Evolutionary conservation across 2,329 filamentous ascomycete species (phyloP).

Genomic region (Aureobasidium sp.): DNA sequence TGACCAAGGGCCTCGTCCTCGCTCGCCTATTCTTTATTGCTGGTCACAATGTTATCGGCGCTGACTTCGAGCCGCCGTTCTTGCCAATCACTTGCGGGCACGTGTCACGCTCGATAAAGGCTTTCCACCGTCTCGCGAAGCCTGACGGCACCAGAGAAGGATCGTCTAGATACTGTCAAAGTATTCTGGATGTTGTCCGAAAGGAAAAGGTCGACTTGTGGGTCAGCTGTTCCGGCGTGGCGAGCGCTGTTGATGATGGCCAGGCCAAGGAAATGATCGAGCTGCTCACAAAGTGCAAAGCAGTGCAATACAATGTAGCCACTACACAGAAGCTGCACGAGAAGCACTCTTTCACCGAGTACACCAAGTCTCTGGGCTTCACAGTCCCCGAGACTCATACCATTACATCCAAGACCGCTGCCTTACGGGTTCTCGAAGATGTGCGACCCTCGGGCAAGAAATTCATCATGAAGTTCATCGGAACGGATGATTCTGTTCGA

Average conservation of each 20-base stretch:
- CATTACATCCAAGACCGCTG: slow-evolving; percentile 45
- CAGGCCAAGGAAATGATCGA: slow-evolving; percentile 54
- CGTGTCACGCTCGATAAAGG: slow-evolving; percentile 47
- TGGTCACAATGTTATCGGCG: slow-evolving; percentile 63
- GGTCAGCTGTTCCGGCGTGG: slow-evolving; percentile 65
- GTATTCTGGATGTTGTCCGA: slow-evolving; percentile 50
- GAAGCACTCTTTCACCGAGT: slow-evolving; percentile 56
- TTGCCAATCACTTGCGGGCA: slow-evolving; percentile 39
- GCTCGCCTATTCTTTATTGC: slow-evolving; percentile 55
- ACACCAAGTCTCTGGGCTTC: slow-evolving; percentile 46
- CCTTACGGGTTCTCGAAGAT: slow-evolving; percentile 43
- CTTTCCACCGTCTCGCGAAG: slow-evolving; percentile 43
- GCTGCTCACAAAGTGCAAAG: slow-evolving; percentile 47
- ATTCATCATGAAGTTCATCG: slow-evolving; percentile 60
- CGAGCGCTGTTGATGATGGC: slow-evolving; percentile 57
- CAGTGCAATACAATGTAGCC: slow-evolving; percentile 52
- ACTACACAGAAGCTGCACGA: slow-evolving; percentile 52
- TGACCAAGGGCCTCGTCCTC: slow-evolving; percentile 60
- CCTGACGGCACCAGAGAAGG: slow-evolving; percentile 24
- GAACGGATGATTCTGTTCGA: slow-evolving; percentile 51
- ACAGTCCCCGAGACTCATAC: slow-evolving; percentile 34
- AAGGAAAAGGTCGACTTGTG: slow-evolving; percentile 58
- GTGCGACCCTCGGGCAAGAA: slow-evolving; percentile 26
- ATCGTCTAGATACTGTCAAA: slow-evolving; percentile 44
- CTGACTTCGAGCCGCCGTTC: slow-evolving; percentile 47